A percentile compares a stretch with the other conserved stretches of the same genome.
Conservation (phyloP, 179 eudicot genomes). For the Carnegiea gigantea region DNA sequence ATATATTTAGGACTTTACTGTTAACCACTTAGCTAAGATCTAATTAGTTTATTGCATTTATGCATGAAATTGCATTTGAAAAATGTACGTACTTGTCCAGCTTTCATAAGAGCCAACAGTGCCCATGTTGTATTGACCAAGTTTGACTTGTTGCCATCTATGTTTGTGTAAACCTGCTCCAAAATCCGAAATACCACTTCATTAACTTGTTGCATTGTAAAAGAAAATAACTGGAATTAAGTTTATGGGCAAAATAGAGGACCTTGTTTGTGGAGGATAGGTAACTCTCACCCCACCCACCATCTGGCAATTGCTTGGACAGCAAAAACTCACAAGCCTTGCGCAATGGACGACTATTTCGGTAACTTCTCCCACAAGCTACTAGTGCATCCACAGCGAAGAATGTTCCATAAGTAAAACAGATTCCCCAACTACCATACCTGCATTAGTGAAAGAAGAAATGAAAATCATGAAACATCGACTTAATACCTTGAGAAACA, state of each 20-base stretch:
- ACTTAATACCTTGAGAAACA: no score
- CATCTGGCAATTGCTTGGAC: constrained; percentile 38
- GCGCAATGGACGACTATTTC: constrained; percentile 27
- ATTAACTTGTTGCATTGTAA: no score
- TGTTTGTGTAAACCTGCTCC: constrained; percentile 47
- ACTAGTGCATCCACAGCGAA: constrained; percentile 38
- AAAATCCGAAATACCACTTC: not conserved
- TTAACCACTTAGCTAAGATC: no score
- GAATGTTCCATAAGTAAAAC: constrained; percentile 43
- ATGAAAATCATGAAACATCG: no score
- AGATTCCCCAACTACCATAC: constrained; percentile 42
- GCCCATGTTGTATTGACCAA: constrained; percentile 80
- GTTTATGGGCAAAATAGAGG: not conserved
- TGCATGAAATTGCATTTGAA: not conserved
- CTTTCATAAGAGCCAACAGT: constrained; percentile 58
- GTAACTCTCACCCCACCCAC: constrained; percentile 45
- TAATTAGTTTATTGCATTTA: no score
- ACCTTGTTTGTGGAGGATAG: constrained; percentile 39
- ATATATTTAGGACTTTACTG: no score
- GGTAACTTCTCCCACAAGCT: constrained; percentile 21
- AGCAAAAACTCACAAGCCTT: constrained; percentile 41
- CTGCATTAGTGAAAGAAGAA: constrained; percentile 1
- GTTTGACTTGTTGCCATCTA: constrained; percentile 54
- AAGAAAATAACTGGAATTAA: no score
- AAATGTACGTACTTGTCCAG: constrained; percentile 48